phyloP scores from a whole-genome alignment of 208 protist species.

The Crithidia bombi region DNA sequence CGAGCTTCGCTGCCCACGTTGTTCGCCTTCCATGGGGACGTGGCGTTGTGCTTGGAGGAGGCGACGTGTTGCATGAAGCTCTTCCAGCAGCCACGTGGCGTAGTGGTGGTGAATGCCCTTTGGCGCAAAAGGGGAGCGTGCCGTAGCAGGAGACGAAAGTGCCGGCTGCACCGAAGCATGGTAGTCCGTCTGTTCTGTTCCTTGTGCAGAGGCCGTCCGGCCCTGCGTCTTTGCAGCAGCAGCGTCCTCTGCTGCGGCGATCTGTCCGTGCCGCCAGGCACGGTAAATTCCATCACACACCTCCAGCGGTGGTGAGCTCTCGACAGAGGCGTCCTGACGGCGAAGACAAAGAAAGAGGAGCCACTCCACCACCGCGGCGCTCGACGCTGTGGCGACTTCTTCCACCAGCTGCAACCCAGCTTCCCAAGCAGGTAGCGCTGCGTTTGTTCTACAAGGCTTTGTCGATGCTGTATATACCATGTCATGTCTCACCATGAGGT shows the following conservation, averaged over 20 bases:
- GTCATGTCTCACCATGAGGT: not conserved
- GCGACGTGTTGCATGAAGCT: not conserved
- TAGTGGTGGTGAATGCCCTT: constrained; percentile 30
- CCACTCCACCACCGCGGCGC: constrained; percentile 11
- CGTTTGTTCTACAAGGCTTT: not conserved
- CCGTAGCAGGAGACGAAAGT: not conserved
- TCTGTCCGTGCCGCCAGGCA: constrained; percentile 17
- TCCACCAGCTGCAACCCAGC: constrained; percentile 14
- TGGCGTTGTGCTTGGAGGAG: not conserved
- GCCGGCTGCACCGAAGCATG: not conserved
- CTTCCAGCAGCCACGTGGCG: constrained; percentile 15
- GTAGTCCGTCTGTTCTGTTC: not conserved
- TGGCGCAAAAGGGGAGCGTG: constrained; percentile 23
- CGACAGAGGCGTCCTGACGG: not conserved
- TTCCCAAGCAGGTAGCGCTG: constrained; percentile 15
- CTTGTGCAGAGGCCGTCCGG: not conserved
- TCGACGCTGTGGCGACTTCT: not conserved
- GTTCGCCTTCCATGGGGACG: not conserved
- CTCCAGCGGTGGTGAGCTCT: constrained; percentile 16
- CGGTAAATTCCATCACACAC: constrained; percentile 31
- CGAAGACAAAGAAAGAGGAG: constrained; percentile 26
- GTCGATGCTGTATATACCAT: too few relatives aligned
- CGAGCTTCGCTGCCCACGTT: not conserved
- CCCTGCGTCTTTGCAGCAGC: not conserved
- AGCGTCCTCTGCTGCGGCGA: not conserved